Conservation (phyloP, 192 early-diverging fungal genomes). For the Mortierella alpina region DNA sequence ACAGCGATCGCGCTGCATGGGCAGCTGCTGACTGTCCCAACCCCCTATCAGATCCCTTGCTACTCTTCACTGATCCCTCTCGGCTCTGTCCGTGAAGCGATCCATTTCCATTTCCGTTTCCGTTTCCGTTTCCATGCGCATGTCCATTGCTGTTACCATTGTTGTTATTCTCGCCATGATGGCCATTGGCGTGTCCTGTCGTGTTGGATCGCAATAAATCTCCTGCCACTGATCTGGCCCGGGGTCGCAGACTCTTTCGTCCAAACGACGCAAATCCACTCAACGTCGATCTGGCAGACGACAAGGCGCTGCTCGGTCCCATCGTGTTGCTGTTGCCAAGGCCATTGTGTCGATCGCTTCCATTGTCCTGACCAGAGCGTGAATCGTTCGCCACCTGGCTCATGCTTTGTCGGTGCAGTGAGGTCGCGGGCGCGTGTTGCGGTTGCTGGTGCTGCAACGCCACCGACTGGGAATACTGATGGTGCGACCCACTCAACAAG, state of each 20-base stretch:
- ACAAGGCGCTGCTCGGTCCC: slow-evolving; percentile 35
- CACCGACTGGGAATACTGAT: slow-evolving; percentile 38
- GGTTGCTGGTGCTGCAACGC: slow-evolving; percentile 8
- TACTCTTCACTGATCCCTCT: slow-evolving; percentile 49
- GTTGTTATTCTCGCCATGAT: not conserved
- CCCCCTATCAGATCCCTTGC: slow-evolving; percentile 46
- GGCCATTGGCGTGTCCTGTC: slow-evolving; percentile 25
- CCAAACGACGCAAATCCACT: slow-evolving; percentile 53
- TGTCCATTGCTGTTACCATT: not conserved
- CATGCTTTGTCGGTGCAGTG: slow-evolving; percentile 44
- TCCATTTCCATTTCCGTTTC: slow-evolving; percentile 2
- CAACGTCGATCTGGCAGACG: slow-evolving; percentile 35
- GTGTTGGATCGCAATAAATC: slow-evolving; percentile 44
- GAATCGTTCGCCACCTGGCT: slow-evolving; percentile 20
- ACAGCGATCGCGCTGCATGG: slow-evolving; percentile 48
- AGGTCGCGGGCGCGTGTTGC: slow-evolving; percentile 7
- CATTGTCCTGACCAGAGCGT: slow-evolving; percentile 2
- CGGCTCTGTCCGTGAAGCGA: slow-evolving; percentile 22
- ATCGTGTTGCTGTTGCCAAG: slow-evolving; percentile 44
- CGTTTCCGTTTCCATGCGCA: not conserved
- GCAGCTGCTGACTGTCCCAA: slow-evolving; percentile 48
- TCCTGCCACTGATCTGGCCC: slow-evolving; percentile 35
- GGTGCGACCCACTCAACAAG: slow-evolving; percentile 6
- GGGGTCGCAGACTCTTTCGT: slow-evolving; percentile 40
- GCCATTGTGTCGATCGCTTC: slow-evolving; percentile 20